Conservation (phyloP, 2,329 filamentous ascomycete species). For the Rutstroemia sp. region DNA sequence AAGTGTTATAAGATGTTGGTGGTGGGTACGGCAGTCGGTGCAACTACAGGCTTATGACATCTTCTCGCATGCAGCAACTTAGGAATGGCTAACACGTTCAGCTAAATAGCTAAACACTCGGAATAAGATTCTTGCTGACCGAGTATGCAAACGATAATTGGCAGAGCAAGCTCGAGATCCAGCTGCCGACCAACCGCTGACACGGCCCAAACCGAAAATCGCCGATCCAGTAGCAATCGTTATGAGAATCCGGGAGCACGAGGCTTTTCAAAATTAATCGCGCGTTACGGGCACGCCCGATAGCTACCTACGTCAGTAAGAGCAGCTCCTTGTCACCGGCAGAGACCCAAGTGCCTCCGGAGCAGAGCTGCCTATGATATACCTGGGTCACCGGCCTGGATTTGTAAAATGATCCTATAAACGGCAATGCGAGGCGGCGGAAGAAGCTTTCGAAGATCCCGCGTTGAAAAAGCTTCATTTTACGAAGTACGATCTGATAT, state of each 20-base stretch:
- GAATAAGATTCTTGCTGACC: background rate
- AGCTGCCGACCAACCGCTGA: background rate
- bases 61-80: background rate
- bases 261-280: background rate
- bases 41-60: background rate
- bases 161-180: background rate
- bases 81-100: too few relatives aligned
- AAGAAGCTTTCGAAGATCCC: background rate
- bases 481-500: background rate
- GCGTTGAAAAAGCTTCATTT: background rate
- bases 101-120: too few relatives aligned
- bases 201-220: background rate
- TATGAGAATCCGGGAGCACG: background rate
- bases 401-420: background rate
- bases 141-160: background rate
- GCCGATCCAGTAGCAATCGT: background rate
- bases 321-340: background rate
- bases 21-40: background rate
- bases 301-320: background rate
- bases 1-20: conserved; percentile 1
- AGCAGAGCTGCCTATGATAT: background rate
- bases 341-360: background rate
- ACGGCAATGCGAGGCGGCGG: background rate
- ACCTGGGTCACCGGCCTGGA: background rate
- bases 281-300: background rate